Base-by-base conservation (phyloP, 1,139 yeast species). In the Pneumocystis oryctolagi region DNA sequence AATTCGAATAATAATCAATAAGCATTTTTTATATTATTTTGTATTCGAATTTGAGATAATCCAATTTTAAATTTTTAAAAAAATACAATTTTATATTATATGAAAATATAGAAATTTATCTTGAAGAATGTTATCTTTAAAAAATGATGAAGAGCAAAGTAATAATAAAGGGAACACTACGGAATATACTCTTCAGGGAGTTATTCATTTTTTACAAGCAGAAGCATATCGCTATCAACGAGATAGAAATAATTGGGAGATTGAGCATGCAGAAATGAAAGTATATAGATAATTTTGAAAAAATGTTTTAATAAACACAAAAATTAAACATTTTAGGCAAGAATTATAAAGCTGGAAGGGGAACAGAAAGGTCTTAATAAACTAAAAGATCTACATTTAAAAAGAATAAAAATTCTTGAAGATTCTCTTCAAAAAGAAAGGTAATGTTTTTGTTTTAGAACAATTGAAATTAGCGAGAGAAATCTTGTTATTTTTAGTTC, bases 141-240 rank as follows among this genome's bases (percentile, higher is more conserved):
- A 9, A 12, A 47, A 25, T 47, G 31, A 25, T 47, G 55, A 47
- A 9, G 53, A 18, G 20, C 31, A 28, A 47, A 47, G 12, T 14
- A 47, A 47, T 25, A 12, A 12, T 12, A 47, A 25, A 9, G 55
- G 30, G 5, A n/a, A 47, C 3, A 9, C 8, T 20, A 4, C 5
- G 14, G 59, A 57, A 30, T 57, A 57, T 39, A 61, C 64, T 4
- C 60, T 63, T 18, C 64, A 62, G 16, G 84, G 84, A 60, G 82
- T 82, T 18, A 81, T 82, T 80, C 79, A 80, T 67, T 82, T 79
- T 67, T 73, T 82, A 67, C 84, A 82, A 69, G 75, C 78, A 55
- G 84, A 82, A 69, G 81, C 82, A 77, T 81, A 82, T 65, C 77
- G 77, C 61, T 80, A 79, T 69, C 84, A 82, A 69, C 77, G 82